These are phyloP conservation scores for Globisporangium cylindrosporum DNA, from an alignment of 352 stramenopile genomes.

Conservation along the genomic window DNA sequence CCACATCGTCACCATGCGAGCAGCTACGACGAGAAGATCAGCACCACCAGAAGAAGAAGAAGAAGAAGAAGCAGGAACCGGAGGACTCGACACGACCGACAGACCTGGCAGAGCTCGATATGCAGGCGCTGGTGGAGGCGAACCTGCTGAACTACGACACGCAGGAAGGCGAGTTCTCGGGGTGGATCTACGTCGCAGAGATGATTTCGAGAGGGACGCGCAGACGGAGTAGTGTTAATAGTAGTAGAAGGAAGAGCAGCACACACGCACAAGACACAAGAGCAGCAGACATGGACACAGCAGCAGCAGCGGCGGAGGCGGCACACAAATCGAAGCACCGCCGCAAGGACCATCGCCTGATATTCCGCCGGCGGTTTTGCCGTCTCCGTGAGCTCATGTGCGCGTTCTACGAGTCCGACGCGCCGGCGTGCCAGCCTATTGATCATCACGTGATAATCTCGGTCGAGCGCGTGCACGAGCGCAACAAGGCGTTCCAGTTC, in stretches of 20 bases:
- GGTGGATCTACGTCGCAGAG: constrained; percentile 35
- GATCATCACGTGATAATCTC: constrained; percentile 40
- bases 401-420: constrained; percentile 35
- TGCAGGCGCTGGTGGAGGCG: constrained; percentile 19
- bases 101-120: constrained; percentile 30
- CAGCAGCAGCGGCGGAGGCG: background rate
- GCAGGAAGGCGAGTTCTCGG: constrained; percentile 28
- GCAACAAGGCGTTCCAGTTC: constrained; percentile 49
- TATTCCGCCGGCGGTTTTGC: constrained; percentile 36
- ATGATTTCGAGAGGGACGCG: background rate
- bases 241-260: background rate
- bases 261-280: background rate
- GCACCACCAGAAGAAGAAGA: background rate
- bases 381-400: constrained; percentile 41
- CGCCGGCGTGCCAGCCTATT: constrained; percentile 15
- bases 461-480: constrained; percentile 31
- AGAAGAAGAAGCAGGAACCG: background rate
- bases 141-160: constrained; percentile 22
- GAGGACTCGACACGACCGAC: constrained; percentile 23
- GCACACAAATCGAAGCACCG: background rate
- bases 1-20: background rate
- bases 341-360: background rate
- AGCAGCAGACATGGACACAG: background rate
- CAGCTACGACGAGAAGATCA: background rate
- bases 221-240: background rate